Evolutionary conservation across 2,329 filamentous ascomycete genomes (phyloP), one percentile per base, ranked within the genome.

Genomic region (Rhynchosporium graminicola): DNA sequence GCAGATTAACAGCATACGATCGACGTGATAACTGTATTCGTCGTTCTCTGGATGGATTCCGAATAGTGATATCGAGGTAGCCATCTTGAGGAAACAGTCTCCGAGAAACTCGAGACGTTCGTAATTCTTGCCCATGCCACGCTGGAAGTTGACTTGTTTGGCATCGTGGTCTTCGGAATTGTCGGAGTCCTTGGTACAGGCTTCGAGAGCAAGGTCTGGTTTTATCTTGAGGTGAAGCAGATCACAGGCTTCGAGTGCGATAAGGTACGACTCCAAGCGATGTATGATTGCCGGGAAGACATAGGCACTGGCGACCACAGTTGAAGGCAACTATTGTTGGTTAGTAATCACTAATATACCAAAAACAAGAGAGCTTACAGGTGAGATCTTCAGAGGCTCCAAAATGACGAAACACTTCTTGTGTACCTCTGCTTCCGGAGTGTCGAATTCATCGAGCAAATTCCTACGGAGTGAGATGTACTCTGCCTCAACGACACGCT

Each of bases 61-160:
- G 73, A 90, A 98, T 0, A 96, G 80, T 0, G 92, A 87, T 59
- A 99, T 92, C 0, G 93, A 94, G 0, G 94, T 97, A 10, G 91
- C 91, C 87, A 97, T 94, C 76, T 99, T 99, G 63, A 99, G 81
- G 71, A 97, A 97, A 40, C 89, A 90, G 74, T 99, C 95, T 0
- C 95, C 95, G 2, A 98, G 81, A 63, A 97, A 96, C 71, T 99
- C 95, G 0, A 98, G 82, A 12, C 95, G 85, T 75, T 99, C 95
- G 71, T 99, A 99, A 69, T 98, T 98, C 45, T 88, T 88, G 1
- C 92, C 92, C 92, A 97, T 97, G 2, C 92, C 93, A 54, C 83
- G 80, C 69, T 92, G 90, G 52, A 93, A 87, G 68, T 92, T 90
- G 58, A 91, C 76, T 45, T 89, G 84, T 61, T 88, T 82, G 40